Evolutionary conservation across 495 filamentous ascomycete genomes (phyloP).

Genomic region (Cercophora newfieldiana): DNA sequence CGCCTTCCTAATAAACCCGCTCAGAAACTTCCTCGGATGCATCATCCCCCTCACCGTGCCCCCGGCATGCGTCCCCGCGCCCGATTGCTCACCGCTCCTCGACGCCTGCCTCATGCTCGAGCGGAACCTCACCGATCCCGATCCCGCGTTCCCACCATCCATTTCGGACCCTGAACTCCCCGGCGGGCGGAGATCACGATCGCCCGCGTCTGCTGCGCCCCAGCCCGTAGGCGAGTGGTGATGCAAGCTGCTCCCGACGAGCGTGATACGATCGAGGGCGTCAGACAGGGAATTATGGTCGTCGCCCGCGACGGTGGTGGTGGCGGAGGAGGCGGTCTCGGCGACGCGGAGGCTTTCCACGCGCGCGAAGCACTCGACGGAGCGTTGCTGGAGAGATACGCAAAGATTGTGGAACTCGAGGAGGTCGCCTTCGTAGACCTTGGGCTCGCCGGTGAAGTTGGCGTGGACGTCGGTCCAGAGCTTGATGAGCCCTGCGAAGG

Average conservation of each 20-base stretch:
- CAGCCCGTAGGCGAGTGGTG: slow-evolving; percentile 35
- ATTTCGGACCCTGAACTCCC: slow-evolving; percentile 52
- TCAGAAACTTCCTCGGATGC: slow-evolving; percentile 48
- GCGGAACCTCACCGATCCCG: neutral
- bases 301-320: slow-evolving; percentile 26
- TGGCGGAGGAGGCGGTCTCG: slow-evolving; percentile 64
- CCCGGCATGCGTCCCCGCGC: slow-evolving; percentile 3
- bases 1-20: slow-evolving; percentile 47
- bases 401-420: slow-evolving; percentile 74
- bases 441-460: slow-evolving; percentile 45
- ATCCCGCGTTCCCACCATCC: slow-evolving; percentile 30
- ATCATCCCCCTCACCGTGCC: slow-evolving; percentile 43
- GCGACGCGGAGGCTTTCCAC: slow-evolving; percentile 32
- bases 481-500: slow-evolving; percentile 83
- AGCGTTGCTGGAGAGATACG: slow-evolving; percentile 66
- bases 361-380: slow-evolving; percentile 43
- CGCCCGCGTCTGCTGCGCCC: no score
- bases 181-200: slow-evolving; percentile 41
- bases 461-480: slow-evolving; percentile 75
- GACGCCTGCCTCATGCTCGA: slow-evolving; percentile 37
- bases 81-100: slow-evolving; percentile 37
- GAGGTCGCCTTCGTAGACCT: slow-evolving; percentile 62
- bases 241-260: slow-evolving; percentile 37
- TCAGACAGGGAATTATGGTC: slow-evolving; percentile 71
- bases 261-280: slow-evolving; percentile 66